Evolutionary conservation across 495 filamentous ascomycete genomes (phyloP), one percentile per base, ranked within the genome.

Genomic region (Penicillium manginii): DNA sequence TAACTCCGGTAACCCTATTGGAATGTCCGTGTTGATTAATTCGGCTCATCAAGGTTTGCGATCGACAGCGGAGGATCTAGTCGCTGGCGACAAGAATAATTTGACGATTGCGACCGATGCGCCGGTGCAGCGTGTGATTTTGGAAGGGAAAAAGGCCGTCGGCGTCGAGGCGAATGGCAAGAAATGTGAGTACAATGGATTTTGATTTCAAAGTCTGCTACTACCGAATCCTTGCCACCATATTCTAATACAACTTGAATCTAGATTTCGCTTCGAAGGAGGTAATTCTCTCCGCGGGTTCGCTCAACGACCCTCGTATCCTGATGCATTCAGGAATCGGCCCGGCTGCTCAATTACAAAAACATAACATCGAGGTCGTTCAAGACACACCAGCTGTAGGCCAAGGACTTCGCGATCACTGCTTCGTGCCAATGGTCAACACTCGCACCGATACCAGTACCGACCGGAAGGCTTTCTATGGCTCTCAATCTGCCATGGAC

Each of bases 1-100:
- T 19, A 85, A 84, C 48, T 78, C 72, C 6, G 84, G 84, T 0
- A 76, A 86, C 55, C 83, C 82, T 0, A 72, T 86, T 39, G 84
- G 84, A 14, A 74, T 85, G 59, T 71, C 72, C 4, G 64, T 81
- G 12, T 66, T 71, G 33, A 74, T 78, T 62, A 76, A 71, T 42
- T 81, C 75, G n/a, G 64, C 78, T 11, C 64, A 73, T 39, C 57
- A 79, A 4, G 83, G 81, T 0, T 21, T 73, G 5, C 79, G 83
- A 12, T 78, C 79, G 0, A 84, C 81, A 5, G 74, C 81, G 1
- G 61, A 62, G 1, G 81, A 84, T 47, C 63, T 84, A 29, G 60
- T 86, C 4, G 33, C 42, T 4, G 33, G 26, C 11, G 56, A 65
- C 10, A 74, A 75, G 0, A 39, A 68, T 5, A 86, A 85, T 57